Evolutionary conservation across 2,329 filamentous ascomycete species (phyloP).

Genomic region (Eurotiales sp.): DNA sequence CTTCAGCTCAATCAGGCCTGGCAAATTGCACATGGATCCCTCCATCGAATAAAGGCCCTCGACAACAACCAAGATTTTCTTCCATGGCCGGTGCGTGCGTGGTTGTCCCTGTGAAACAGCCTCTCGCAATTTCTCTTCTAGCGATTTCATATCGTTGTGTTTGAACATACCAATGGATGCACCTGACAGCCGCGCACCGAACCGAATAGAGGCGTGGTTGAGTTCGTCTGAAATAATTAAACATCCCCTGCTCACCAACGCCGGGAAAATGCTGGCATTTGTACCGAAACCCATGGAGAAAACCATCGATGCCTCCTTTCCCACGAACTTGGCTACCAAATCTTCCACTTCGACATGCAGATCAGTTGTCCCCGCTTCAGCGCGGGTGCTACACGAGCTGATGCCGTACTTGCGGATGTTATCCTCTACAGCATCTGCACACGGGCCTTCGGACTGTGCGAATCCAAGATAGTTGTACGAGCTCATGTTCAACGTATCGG

Average conservation of each 20-base stretch:
- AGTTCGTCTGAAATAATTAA: constrained; percentile 95
- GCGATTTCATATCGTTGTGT: constrained; percentile 89
- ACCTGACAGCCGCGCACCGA: constrained; percentile 87
- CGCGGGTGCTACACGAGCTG: constrained; percentile 73
- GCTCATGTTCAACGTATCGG: constrained; percentile 96
- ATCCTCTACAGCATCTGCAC: constrained; percentile 87
- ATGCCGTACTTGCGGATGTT: constrained; percentile 81
- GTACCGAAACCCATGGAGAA: constrained; percentile 99
- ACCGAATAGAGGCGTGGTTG: constrained; percentile 96
- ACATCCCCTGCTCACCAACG: constrained; percentile 86
- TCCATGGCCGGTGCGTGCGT: constrained; percentile 97
- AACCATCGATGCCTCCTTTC: constrained; percentile 90
- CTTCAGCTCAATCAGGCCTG: constrained; percentile 80
- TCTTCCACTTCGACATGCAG: constrained; percentile 85
- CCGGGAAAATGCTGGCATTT: constrained; percentile 88
- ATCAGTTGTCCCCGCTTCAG: constrained; percentile 82
- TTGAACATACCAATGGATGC: constrained; percentile 96
- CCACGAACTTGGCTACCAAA: constrained; percentile 84
- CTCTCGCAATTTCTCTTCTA: constrained; percentile 83
- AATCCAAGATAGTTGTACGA: constrained; percentile 99
- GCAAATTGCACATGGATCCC: constrained; percentile 97
- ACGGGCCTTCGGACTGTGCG: constrained; percentile 93
- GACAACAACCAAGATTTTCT: constrained; percentile 95
- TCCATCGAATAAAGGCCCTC: constrained; percentile 99
- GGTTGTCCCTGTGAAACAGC: constrained; percentile 95